Conservation (phyloP, 192 early-diverging fungal species). For the Dissophora ornata region DNA sequence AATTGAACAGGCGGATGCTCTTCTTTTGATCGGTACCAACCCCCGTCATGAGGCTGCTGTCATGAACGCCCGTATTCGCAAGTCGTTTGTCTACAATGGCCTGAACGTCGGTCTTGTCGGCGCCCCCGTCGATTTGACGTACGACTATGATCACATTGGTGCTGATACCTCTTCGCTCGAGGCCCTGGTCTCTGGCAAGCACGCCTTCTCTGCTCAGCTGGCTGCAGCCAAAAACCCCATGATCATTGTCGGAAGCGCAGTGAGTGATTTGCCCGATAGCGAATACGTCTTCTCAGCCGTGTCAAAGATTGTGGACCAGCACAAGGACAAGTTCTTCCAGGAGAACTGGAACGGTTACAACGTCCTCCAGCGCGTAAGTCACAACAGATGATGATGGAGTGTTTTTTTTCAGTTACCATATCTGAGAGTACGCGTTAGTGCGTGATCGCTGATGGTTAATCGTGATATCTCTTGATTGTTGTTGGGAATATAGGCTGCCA, state of each 20-base stretch:
- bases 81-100: constrained; percentile 87
- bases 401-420: too few relatives aligned
- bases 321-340: constrained; percentile 76
- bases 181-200: constrained; percentile 71
- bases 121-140: constrained; percentile 81
- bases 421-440: too few relatives aligned
- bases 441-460: too few relatives aligned
- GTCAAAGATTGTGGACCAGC: constrained; percentile 77
- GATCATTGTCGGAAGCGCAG: constrained; percentile 87
- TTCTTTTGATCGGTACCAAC: constrained; percentile 94
- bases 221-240: constrained; percentile 88
- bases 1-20: constrained; percentile 92
- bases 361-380: constrained; percentile 87
- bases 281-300: constrained; percentile 80
- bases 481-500: constrained; percentile 83
- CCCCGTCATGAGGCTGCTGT: constrained; percentile 96
- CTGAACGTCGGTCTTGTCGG: constrained; percentile 89
- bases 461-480: too few relatives aligned
- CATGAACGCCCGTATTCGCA: constrained; percentile 95
- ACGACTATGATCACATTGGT: constrained; percentile 91
- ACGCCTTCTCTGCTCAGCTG: constrained; percentile 81
- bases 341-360: constrained; percentile 90
- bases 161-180: constrained; percentile 72
- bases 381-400: too few relatives aligned
- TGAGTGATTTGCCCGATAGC: constrained; percentile 80